phyloP scores from a whole-genome alignment of 768 basidiomycete species.

The Amanita exitialis region DNA sequence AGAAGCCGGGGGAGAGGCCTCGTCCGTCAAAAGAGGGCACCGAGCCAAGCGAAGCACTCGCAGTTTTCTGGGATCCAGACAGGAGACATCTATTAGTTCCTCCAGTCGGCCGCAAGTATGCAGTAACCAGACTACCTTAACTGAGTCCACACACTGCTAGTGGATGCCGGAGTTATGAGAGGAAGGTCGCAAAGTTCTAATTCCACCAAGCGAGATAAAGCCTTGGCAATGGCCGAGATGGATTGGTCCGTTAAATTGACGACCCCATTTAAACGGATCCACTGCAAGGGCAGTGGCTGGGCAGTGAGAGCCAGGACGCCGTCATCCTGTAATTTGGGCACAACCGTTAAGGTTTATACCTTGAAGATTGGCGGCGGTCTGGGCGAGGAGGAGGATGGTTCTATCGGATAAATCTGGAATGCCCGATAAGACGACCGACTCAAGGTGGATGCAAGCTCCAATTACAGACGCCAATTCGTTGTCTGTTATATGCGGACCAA shows the following conservation, averaged over 20 bases:
- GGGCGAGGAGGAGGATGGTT: slow-evolving; percentile 54
- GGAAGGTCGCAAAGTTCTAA: slow-evolving; percentile 69
- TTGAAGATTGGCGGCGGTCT: slow-evolving; percentile 53
- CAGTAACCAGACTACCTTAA: slow-evolving; percentile 34
- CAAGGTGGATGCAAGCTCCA: slow-evolving; percentile 50
- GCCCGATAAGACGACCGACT: slow-evolving; percentile 61
- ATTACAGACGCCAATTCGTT: slow-evolving; percentile 51
- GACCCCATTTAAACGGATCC: slow-evolving; percentile 66
- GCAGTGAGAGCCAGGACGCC: slow-evolving; percentile 64
- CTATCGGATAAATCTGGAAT: slow-evolving; percentile 58
- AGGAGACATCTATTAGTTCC: slow-evolving; percentile 1
- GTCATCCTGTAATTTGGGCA: slow-evolving; percentile 64
- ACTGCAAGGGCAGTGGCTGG: slow-evolving; percentile 57
- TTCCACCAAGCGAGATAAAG: slow-evolving; percentile 71
- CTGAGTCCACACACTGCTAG: slow-evolving; percentile 77
- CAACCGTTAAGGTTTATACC: slow-evolving; percentile 75
- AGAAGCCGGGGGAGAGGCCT: slow-evolving; percentile 55
- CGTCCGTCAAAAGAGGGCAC: slow-evolving; percentile 70
- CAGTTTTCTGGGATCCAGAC: slow-evolving; percentile 39
- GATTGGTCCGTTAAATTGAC: slow-evolving; percentile 47
- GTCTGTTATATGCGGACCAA: slow-evolving; percentile 34
- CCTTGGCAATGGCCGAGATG: slow-evolving; percentile 62
- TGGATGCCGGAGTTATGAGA: slow-evolving; percentile 54
- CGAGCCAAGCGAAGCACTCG: slow-evolving; percentile 69
- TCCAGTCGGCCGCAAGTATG: neutral